Conservation (phyloP, 805 yeast genomes). For the Priceomyces castillae region DNA sequence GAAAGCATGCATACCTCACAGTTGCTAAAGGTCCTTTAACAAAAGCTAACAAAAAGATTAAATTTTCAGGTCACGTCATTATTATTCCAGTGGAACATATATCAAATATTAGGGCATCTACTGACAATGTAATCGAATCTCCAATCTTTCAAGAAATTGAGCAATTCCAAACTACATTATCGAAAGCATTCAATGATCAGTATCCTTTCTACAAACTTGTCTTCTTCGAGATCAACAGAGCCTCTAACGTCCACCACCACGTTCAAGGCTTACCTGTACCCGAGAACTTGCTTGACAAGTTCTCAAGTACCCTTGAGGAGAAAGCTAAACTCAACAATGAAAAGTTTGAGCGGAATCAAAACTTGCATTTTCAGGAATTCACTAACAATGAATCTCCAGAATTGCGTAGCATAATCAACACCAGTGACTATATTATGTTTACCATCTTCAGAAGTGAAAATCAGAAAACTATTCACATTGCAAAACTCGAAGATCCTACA, state of each 20-base stretch:
- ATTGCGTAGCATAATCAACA: conserved; percentile 21
- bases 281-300: conserved; percentile 36
- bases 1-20: conserved; percentile 62
- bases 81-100: conserved; percentile 77
- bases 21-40: conserved; percentile 86
- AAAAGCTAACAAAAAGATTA: conserved; percentile 41
- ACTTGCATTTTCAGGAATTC: conserved; percentile 40
- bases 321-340: conserved; percentile 46
- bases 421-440: conserved; percentile 37
- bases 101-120: conserved; percentile 33
- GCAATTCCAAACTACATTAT: conserved; percentile 47
- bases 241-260: conserved; percentile 69
- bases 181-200: conserved; percentile 42
- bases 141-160: conserved; percentile 41
- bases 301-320: conserved; percentile 46
- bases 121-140: conserved; percentile 25
- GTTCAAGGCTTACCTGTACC: conserved; percentile 75
- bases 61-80: conserved; percentile 79
- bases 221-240: conserved; percentile 67
- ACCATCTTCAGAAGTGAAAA: conserved; percentile 22
- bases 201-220: conserved; percentile 49
- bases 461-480: conserved; percentile 16
- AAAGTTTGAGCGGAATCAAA: conserved; percentile 41
- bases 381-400: conserved; percentile 19
- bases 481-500: conserved; percentile 20